These are phyloP conservation scores for Ensete ventricosum DNA, from an alignment of 176 grass and related monocot genomes.

Conservation along the genomic window DNA sequence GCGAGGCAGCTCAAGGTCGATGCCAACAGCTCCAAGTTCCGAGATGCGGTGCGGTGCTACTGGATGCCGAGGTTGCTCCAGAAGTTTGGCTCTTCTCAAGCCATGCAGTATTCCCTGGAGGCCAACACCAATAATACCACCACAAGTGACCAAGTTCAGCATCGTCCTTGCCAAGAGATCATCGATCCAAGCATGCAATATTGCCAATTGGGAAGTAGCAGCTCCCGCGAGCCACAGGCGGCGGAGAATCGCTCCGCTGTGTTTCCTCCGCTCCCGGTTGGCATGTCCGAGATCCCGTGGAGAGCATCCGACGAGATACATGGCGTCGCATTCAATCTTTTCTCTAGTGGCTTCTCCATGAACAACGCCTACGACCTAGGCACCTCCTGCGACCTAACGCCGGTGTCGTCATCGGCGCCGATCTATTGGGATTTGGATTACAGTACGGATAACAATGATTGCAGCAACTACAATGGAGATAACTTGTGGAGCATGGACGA, in stretches of 20 bases:
- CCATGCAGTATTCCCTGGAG: neutral
- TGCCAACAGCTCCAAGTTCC: constrained; percentile 8
- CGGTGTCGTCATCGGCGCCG: neutral
- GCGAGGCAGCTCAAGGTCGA: constrained; percentile 11
- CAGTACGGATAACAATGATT: neutral
- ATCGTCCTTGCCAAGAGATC: no score
- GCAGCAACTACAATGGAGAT: neutral
- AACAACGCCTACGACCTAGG: neutral
- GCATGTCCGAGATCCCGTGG: neutral
- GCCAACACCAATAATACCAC: no score
- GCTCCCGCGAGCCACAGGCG: neutral
- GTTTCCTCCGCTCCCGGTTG: neutral
- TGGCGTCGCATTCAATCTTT: neutral
- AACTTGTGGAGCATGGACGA: constrained; percentile 8
- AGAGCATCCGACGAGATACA: neutral
- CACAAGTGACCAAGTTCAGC: no score
- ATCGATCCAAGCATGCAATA: neutral
- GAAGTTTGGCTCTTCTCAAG: neutral
- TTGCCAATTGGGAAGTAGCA: neutral
- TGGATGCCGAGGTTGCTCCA: constrained; percentile 2
- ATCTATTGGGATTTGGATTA: neutral
- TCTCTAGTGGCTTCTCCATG: neutral
- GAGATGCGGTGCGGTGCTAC: constrained; percentile 9
- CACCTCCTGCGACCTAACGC: neutral
- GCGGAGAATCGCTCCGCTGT: neutral